Conservation (phyloP, 1,284 basidiomycete genomes). For the Ustilago nuda region DNA sequence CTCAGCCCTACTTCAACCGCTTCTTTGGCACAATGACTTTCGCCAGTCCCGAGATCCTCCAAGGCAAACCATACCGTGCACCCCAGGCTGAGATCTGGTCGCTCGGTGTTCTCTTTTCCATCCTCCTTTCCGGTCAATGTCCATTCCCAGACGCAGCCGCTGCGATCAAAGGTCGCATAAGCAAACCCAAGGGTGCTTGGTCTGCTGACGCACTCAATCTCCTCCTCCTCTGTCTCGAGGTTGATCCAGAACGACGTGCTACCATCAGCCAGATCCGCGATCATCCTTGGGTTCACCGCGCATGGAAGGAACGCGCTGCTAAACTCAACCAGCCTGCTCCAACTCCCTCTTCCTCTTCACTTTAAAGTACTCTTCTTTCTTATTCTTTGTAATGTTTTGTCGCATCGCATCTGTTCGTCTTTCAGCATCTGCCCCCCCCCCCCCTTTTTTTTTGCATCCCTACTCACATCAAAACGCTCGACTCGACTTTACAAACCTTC, state of each 20-base stretch:
- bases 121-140: slow-evolving; percentile 84
- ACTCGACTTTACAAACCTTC: not conserved
- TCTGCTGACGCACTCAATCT: slow-evolving; percentile 72
- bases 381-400: not conserved
- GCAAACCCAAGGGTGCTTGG: slow-evolving; percentile 51
- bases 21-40: slow-evolving; percentile 67
- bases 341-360: not conserved
- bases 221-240: slow-evolving; percentile 80
- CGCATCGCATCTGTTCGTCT: slow-evolving; percentile 7
- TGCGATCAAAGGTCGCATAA: slow-evolving; percentile 73
- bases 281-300: slow-evolving; percentile 79
- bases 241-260: slow-evolving; percentile 77
- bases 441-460: slow-evolving; percentile 24
- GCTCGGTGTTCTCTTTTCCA: slow-evolving; percentile 87
- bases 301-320: slow-evolving; percentile 55
- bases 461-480: not conserved
- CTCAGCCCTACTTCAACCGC: slow-evolving; percentile 76
- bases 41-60: slow-evolving; percentile 78
- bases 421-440: slow-evolving; percentile 12
- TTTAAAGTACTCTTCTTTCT: not conserved
- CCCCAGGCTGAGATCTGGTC: slow-evolving; percentile 90
- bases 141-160: slow-evolving; percentile 82
- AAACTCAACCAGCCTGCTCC: slow-evolving; percentile 18
- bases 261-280: slow-evolving; percentile 79
- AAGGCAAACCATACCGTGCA: slow-evolving; percentile 76